Base-by-base conservation (phyloP, 768 basidiomycete species). In the Suillus clintonianus region DNA sequence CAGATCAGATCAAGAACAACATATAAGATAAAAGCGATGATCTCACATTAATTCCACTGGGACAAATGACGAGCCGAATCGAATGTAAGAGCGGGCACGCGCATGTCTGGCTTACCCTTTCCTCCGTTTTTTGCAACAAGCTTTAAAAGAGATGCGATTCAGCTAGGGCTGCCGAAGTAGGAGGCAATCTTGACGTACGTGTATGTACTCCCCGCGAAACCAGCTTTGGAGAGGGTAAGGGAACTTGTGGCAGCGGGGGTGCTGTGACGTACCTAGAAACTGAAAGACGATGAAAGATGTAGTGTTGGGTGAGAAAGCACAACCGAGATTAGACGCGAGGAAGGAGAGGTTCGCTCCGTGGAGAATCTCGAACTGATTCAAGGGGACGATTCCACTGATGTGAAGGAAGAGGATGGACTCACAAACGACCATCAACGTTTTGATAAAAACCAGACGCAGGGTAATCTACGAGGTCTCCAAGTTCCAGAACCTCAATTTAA, bases 81-180 rank as follows among this genome's bases (percentile, higher is more conserved):
- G n/a, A n/a, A 27, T 27, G 4, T 27, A 2, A 27, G 80, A 0
- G 85, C 82, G 4, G 91, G 91, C 22, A 92, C 83, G 8, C 91
- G 86, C 85, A 86, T 89, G 72, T 92, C 91, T 0, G 91, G 91
- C 64, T 84, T 89, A 6, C 86, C 87, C 34, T 84, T 79, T 2
- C 90, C 91, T 17, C 82, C 84, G 59, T 86, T 86, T 66, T 77
- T 81, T 5, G 78, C 74, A 19, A 82, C 78, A 42, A 88, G 70
- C 87, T 87, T 39, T 1, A 36, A 5, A 10, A 7, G 10, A 7
- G 10, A 36, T 8, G 36, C 1, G 36, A 7, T 37, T 37, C 37
- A 37, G 37, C 10, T 37, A 3, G 2, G 1, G 37, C 37, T 0
- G 37, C 11, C 37, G 11, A 37, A 3, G 37, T 8, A 37, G 37